Percentiles rank a stretch among this genome's conserved stretches.
phyloP scores from a whole-genome alignment of 169 alveolate genomes.

The Plasmodium berghei region DNA sequence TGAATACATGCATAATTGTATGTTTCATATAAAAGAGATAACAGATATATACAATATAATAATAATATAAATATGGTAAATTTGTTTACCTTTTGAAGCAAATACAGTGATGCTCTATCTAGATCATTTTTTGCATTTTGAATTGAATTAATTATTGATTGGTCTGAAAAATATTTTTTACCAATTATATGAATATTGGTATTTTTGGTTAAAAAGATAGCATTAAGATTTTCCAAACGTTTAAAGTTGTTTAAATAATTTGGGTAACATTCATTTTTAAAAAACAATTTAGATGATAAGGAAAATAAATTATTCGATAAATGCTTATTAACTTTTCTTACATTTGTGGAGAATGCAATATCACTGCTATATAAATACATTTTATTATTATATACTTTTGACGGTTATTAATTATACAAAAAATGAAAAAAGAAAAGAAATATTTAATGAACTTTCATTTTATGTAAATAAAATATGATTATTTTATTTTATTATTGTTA shows the following conservation, averaged over 20 bases:
- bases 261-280: conserved; percentile 24
- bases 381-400: conserved; percentile 30
- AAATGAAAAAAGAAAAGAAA: too few species aligned
- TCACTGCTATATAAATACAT: conserved; percentile 20
- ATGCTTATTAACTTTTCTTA: conserved; percentile 18
- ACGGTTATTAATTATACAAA: neutral
- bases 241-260: conserved; percentile 14
- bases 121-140: conserved; percentile 59
- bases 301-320: conserved; percentile 6
- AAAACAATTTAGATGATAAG: conserved; percentile 30
- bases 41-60: too few species aligned
- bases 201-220: neutral
- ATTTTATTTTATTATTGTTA: too few species aligned
- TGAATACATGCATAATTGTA: too few species aligned
- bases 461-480: too few species aligned
- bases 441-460: too few species aligned
- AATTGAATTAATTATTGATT: conserved; percentile 45
- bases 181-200: conserved; percentile 1
- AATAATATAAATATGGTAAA: neutral
- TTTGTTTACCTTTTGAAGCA: conserved; percentile 44
- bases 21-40: too few species aligned
- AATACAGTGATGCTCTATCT: conserved; percentile 71
- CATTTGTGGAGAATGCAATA: conserved; percentile 4
- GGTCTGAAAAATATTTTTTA: conserved; percentile 45
- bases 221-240: neutral